Percentiles rank a stretch among this genome's conserved stretches.
phyloP scores from a whole-genome alignment of 148 eudicot species.

The Amaranthus cruentus region DNA sequence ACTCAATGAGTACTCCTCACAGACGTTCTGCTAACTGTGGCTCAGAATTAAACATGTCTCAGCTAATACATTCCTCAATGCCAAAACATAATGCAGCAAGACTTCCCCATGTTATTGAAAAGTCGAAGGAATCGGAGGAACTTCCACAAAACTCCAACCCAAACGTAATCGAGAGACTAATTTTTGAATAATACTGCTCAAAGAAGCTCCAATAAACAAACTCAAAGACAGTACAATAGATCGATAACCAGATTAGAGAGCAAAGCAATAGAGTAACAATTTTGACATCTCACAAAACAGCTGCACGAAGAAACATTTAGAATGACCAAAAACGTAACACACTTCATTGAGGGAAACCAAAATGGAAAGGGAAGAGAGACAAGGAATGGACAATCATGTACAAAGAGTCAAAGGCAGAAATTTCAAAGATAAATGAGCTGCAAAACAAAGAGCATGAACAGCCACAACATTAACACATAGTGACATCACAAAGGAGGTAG shows the following conservation, averaged over 20 bases:
- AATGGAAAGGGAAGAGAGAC: conserved; percentile 29
- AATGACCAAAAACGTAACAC: neutral
- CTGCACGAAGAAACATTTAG: conserved; percentile 18
- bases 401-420: conserved; percentile 26
- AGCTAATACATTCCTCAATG: conserved; percentile 25
- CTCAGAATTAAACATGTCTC: conserved; percentile 30
- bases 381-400: conserved; percentile 12
- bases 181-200: conserved; percentile 20
- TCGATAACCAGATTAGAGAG: conserved; percentile 19
- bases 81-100: conserved; percentile 38
- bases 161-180: conserved; percentile 24
- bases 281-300: conserved; percentile 16
- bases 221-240: conserved; percentile 12
- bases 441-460: conserved; percentile 26
- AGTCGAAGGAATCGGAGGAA: conserved; percentile 89
- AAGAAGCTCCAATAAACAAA: conserved; percentile 21
- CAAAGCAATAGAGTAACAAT: conserved; percentile 27
- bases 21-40: conserved; percentile 47
- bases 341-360: conserved; percentile 13
- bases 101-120: conserved; percentile 74
- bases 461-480: conserved; percentile 17
- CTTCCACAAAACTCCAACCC: conserved; percentile 30
- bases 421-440: conserved; percentile 21
- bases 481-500: conserved; percentile 16
- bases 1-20: conserved; percentile 24